Base-by-base conservation (phyloP, 2,329 filamentous ascomycete genomes). In the Aspergillus oerlinghausenensis region DNA sequence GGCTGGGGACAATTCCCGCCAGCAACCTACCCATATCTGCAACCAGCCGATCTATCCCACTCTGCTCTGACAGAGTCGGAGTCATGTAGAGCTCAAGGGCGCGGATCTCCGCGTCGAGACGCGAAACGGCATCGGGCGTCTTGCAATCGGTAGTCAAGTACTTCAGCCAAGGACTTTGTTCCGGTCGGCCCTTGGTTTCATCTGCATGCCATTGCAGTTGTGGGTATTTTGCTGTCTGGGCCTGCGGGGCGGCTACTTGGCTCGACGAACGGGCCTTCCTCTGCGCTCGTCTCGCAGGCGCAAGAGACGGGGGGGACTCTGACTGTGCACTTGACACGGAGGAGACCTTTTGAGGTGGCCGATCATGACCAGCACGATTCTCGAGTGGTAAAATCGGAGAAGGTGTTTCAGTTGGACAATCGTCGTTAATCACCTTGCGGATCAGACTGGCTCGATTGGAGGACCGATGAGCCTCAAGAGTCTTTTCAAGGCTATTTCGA, bases 81-180 rank as follows among this genome's bases (percentile, higher is more conserved):
- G 67, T 67, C 55, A 81, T 67, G 58, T 78, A 82, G 17, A 58
- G 54, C 21, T 75, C 74, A 52, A 83, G 78, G 1, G 74, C 74
- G 35, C 62, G 59, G 42, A 84, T 75, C 65, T 84, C 81, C n/a
- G 67, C 68, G 55, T 70, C 64, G n/a, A 80, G 65, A 17, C 69
- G 63, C 21, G 67, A 58, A 3, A 65, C 49, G 11, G 67, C 67
- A 61, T 70, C 61, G 23, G 53, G 53, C 11, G 55, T 50, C 14
- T 49, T 38, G 38, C 50, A 51, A 17, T 40, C 17, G 43, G 54
- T 45, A 17, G 55, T 52, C 35, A 72, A n/a, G 47, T 65, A 55
- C 17, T 60, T 60, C 52, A 76, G 57, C 75, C 75, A 77, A 23
- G 71, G 72, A 10, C 50, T 59, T 45, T 72, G 66, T 26, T 55